Base-by-base conservation (phyloP, 495 filamentous ascomycete genomes). In the Aspergillus haitiensis region DNA sequence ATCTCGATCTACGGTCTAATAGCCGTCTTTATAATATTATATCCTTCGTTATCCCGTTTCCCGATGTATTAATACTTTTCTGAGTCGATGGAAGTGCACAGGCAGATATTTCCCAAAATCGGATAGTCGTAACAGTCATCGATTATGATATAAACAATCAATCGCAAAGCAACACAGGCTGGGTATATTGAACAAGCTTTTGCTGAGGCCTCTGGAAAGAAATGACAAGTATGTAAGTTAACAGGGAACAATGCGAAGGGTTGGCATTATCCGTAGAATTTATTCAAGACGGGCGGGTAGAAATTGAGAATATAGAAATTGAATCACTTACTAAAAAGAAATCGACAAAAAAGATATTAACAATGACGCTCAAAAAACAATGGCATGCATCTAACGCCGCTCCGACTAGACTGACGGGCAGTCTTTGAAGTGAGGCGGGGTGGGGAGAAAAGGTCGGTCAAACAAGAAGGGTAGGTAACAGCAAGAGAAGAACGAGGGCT, bases 1-100 rank as follows among this genome's bases (percentile, higher is more conserved):
- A 88, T 86, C 60, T 68, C 21, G 21, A 27, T 75, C 54, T 61
- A 54, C 52, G 62, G 21, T 13, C 44, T 21, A 27, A 31, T 42
- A 13, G 18, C 42, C 45, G 54, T n/a, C 55, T 15, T 50, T 58
- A 35, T 52, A 47, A 35, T 11, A 32, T 48, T 48, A 42, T 59
- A n/a, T 49, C 12, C 39, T 45, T 36, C 37, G 56, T 46, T 8
- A 21, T 46, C 52, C 45, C 13, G 54, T 40, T 32, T 48, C 50
- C 4, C 15, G 18, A 37, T 46, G 51, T 51, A 69, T 62, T 60
- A 63, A 67, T 67, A 51, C 64, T 58, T 50, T 27, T 27, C 49
- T 53, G 42, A 55, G 62, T 55, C 62, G 57, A 51, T 48, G 16
- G 32, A 37, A 61, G 62, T 50, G 48, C 50, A n/a, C 49, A 40